Evolutionary conservation across 1,139 yeast species (phyloP).

Genomic region (Diutina rugosa): DNA sequence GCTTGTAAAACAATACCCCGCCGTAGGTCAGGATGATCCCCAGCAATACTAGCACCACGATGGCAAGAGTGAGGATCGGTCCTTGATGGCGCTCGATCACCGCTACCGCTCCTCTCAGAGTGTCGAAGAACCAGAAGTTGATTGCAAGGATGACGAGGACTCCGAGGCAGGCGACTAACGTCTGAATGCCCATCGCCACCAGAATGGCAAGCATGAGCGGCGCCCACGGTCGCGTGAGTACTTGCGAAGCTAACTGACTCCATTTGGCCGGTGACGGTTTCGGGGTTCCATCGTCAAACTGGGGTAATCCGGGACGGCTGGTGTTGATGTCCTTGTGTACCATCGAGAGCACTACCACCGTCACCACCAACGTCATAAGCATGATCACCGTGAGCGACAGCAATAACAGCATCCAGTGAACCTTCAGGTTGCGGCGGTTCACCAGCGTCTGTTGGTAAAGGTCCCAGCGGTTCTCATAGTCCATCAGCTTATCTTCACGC

Average conservation of each 20-base stretch:
- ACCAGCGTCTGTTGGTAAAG: constrained; percentile 51
- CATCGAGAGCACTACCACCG: constrained; percentile 45
- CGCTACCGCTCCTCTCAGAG: constrained; percentile 9
- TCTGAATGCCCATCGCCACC: constrained; percentile 67
- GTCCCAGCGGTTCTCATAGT: constrained; percentile 67
- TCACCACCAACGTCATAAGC: constrained; percentile 47
- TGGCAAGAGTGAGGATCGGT: constrained; percentile 48
- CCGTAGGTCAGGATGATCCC: constrained; percentile 65
- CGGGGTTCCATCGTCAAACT: constrained; percentile 4
- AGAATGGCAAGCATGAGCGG: constrained; percentile 39
- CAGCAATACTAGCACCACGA: constrained; percentile 50
- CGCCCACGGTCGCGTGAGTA: constrained; percentile 36
- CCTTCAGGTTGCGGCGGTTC: constrained; percentile 23
- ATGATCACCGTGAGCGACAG: constrained; percentile 52
- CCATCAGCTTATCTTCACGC: constrained; percentile 65
- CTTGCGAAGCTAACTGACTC: constrained; percentile 43
- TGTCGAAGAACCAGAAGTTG: constrained; percentile 16
- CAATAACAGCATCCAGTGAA: constrained; percentile 62
- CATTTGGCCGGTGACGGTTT: constrained; percentile 15
- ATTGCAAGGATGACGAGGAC: constrained; percentile 48
- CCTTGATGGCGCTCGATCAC: constrained; percentile 48
- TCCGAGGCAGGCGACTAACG: constrained; percentile 50
- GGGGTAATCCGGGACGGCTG: constrained; percentile 4
- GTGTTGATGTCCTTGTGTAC: constrained; percentile 25
- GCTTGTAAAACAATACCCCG: constrained; percentile 49